These are phyloP conservation scores for Maudiozyma bulderi DNA, from an alignment of 805 yeast genomes.

Conservation along the genomic window DNA sequence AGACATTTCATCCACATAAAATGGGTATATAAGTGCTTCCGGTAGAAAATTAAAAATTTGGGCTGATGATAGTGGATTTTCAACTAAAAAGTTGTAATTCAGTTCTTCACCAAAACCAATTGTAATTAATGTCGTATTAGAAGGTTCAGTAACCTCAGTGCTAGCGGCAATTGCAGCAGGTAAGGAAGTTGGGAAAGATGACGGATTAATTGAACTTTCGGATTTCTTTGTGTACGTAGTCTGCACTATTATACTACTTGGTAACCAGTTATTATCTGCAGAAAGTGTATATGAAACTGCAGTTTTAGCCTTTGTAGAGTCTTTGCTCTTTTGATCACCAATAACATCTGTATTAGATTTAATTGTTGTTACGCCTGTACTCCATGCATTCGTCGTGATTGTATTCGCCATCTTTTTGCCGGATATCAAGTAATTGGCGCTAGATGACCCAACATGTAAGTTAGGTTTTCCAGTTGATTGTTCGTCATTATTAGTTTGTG, in stretches of 20 bases:
- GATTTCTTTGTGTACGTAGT: background rate
- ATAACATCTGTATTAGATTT: background rate
- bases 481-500: no score
- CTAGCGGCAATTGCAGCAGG: slow-evolving; percentile 33
- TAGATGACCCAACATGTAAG: no score
- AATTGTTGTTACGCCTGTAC: background rate
- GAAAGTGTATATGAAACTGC: background rate
- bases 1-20: background rate
- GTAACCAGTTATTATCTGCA: background rate
- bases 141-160: slow-evolving; percentile 28
- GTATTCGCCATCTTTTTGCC: no score
- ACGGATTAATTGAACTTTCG: slow-evolving; percentile 5
- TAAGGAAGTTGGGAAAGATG: slow-evolving; percentile 29
- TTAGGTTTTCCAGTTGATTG: no score
- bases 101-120: slow-evolving; percentile 55
- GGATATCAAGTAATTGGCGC: no score
- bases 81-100: slow-evolving; percentile 81
- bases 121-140: slow-evolving; percentile 21
- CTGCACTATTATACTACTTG: background rate
- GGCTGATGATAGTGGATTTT: slow-evolving; percentile 75
- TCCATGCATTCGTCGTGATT: background rate
- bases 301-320: background rate
- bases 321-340: background rate
- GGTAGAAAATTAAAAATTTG: slow-evolving; percentile 67
- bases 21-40: slow-evolving; percentile 51